Evolutionary conservation across 176 grass and related monocot species (phyloP).

Genomic region (Sorghum bicolor): Sorghum_bicolor_NCBIv3 NC_012877.2:208001-208500

Average conservation of each 20-base stretch:
- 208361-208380: conserved; percentile 4
- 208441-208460: background rate
- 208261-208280: conserved; percentile 16
- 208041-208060: conserved; percentile 36
- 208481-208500: background rate
- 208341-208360: conserved; percentile 57
- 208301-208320: background rate
- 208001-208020: conserved; percentile 58
- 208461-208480: conserved; percentile 7
- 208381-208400: conserved; percentile 57
- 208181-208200: conserved; percentile 48
- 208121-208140: background rate
- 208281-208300: background rate
- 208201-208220: conserved; percentile 69
- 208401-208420: background rate
- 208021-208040: conserved; percentile 38
- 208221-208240: conserved; percentile 40
- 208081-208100: conserved; percentile 45
- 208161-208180: background rate
- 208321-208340: background rate
- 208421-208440: background rate
- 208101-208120: conserved; percentile 13
- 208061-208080: conserved; percentile 68
- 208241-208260: conserved; percentile 39
- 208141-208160: background rate